A percentile compares a stretch with the other conserved stretches of the same genome.
These are phyloP conservation scores for Chlorociboria aeruginascens DNA, from an alignment of 495 filamentous ascomycete species.

Conservation along the genomic window DNA sequence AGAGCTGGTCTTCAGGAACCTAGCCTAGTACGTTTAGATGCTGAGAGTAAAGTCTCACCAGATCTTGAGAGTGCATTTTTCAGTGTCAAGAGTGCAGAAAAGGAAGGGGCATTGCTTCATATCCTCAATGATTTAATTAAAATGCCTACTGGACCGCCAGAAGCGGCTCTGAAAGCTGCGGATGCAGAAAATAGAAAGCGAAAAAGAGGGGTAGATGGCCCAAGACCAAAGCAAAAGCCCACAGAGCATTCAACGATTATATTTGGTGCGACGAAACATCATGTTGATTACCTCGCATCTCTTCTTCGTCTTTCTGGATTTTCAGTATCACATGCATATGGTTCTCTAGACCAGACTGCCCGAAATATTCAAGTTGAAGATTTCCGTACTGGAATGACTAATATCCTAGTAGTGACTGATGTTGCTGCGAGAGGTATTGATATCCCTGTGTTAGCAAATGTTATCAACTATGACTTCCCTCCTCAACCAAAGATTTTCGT, in stretches of 20 bases:
- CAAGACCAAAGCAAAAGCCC: constrained; percentile 41
- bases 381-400: constrained; percentile 71
- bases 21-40: constrained; percentile 73
- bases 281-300: constrained; percentile 84
- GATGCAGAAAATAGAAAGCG: constrained; percentile 53
- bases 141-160: constrained; percentile 69
- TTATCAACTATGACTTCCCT: constrained; percentile 98
- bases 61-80: constrained; percentile 92
- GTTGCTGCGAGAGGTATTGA: constrained; percentile 96
- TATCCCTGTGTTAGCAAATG: constrained; percentile 90
- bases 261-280: constrained; percentile 90
- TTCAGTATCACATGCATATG: constrained; percentile 84
- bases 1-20: constrained; percentile 87
- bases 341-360: constrained; percentile 84
- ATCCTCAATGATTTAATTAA: constrained; percentile 86
- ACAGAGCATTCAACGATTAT: constrained; percentile 81
- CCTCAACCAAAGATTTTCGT: constrained; percentile 94
- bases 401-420: constrained; percentile 94
- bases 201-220: constrained; percentile 45
- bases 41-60: constrained; percentile 89
- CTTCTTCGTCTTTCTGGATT: constrained; percentile 67
- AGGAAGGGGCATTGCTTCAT: constrained; percentile 83
- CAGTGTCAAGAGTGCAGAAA: constrained; percentile 79
- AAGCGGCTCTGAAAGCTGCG: constrained; percentile 31
- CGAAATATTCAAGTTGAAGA: constrained; percentile 81